Percentiles rank a stretch among this genome's conserved stretches.
phyloP scores from a whole-genome alignment of 225 moss, liverwort and hornwort genomes.

The Straminergon stramineum region DNA sequence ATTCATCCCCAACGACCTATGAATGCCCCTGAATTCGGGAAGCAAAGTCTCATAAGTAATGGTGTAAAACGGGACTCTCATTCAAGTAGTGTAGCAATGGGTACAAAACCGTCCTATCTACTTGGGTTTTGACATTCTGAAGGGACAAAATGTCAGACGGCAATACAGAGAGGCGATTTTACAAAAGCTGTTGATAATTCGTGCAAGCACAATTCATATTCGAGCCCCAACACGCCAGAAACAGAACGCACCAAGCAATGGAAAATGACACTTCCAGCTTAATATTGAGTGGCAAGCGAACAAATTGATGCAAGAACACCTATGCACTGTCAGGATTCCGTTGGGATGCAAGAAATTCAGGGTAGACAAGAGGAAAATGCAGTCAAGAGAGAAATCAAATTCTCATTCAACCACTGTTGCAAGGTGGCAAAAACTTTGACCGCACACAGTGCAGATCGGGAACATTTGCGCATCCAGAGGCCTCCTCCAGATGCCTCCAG shows the following conservation, averaged over 20 bases:
- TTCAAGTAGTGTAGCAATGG: not conserved
- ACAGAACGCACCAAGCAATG: not conserved
- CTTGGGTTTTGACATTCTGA: not conserved
- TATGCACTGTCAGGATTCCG: not conserved
- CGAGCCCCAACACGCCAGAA: not conserved
- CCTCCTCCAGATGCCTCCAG: constrained; percentile 8
- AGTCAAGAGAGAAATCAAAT: not conserved
- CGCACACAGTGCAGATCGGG: not conserved
- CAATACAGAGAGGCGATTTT: no score
- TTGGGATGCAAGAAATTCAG: not conserved
- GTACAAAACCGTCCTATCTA: no score
- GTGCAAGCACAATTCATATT: no score
- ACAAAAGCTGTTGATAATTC: no score
- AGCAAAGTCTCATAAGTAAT: not conserved
- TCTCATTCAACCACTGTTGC: not conserved
- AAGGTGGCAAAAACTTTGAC: not conserved
- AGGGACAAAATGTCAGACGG: not conserved
- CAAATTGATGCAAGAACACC: not conserved
- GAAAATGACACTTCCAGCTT: not conserved
- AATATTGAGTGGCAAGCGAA: not conserved
- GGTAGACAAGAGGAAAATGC: not conserved
- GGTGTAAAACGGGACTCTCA: not conserved
- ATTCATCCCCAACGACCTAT: not conserved
- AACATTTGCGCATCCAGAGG: not conserved
- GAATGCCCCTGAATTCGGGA: no score